These are phyloP conservation scores for Exutisphaerella laricina DNA, from an alignment of 2,329 filamentous ascomycete species.

Conservation along the genomic window DNA sequence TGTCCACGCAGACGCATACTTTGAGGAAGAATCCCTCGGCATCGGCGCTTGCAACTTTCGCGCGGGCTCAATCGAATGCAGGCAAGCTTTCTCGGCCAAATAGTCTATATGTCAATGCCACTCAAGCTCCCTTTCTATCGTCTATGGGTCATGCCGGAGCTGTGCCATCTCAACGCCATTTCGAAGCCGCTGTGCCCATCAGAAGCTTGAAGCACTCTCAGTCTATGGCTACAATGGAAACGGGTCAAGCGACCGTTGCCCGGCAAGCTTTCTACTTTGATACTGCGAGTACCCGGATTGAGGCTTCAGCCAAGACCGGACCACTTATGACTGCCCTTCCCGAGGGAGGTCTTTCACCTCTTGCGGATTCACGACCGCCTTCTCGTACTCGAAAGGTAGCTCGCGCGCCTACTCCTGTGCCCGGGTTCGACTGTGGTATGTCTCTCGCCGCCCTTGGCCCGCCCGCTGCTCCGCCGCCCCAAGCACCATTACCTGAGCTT, in stretches of 20 bases:
- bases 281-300: conserved; percentile 7
- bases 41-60: conserved; percentile 1
- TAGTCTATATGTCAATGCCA: conserved; percentile 42
- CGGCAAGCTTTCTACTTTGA: conserved; percentile 9
- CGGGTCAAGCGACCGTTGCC: conserved; percentile 5
- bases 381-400: conserved; percentile 7
- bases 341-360: neutral
- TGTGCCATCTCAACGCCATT: conserved; percentile 23
- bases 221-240: conserved; percentile 15
- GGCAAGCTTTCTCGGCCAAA: conserved; percentile 36
- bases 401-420: conserved; percentile 24
- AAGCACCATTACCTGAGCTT: conserved; percentile 38
- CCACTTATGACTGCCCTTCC: conserved; percentile 4
- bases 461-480: conserved; percentile 43
- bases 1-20: conserved; percentile 2
- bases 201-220: conserved; percentile 30
- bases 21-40: conserved; percentile 14
- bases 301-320: conserved; percentile 16
- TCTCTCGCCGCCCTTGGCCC: conserved; percentile 40
- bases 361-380: conserved; percentile 24
- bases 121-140: conserved; percentile 41
- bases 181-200: conserved; percentile 24
- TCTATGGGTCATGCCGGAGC: conserved; percentile 24
- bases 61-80: conserved; percentile 5
- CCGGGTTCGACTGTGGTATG: conserved; percentile 32